Base-by-base conservation (phyloP, 2,329 filamentous ascomycete species). In the Thielaviopsis punctulata region DNA sequence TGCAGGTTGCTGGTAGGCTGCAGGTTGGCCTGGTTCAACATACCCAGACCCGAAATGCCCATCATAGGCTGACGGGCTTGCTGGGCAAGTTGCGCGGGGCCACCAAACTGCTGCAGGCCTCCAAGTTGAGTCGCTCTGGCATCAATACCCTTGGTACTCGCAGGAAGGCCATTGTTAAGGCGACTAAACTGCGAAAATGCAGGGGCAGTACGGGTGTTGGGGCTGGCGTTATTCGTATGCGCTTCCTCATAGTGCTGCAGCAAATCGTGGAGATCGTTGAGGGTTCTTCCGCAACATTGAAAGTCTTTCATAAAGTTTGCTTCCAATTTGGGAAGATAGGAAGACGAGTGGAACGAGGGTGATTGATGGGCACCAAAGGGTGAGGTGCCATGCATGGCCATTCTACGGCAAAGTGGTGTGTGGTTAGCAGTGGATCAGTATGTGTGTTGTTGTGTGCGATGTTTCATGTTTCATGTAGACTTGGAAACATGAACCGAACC, bases 301-400 rank as follows among this genome's bases (percentile, higher is more conserved):
- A 96, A 96, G 69, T 96, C 89, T 66, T 84, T 84, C 86, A 96
- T 93, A 66, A 95, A 98, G 63, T 90, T 92, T 56, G 90, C 90
- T 67, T 98, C 92, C 63, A 95, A 80, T 66, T 95, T 95, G 9
- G 89, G 90, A 1, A 95, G 77, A 64, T 96, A 96, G 23, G 92
- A 96, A 6, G 89, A 94, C 1, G 90, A 96, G 66, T 96, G 90
- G 61, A 87, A 93, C 1, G 90, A 95, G 0, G 92, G 87, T n/a
- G 89, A 94, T 65, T 89, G 84, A 60, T 89, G 78, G 54, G 75
- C 80, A 47, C 62, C 64, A 62, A 90, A 94, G 10, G 92, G 92
- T n/a, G 92, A 96, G 18, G 88, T 95, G 61, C 92, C 89, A 55
- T 86, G 80, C 86, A 95, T 95, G 64, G 93, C 82, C 63, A 95